These are phyloP conservation scores for Entomortierella parvispora DNA, from an alignment of 192 early-diverging fungal species.

Conservation along the genomic window DNA sequence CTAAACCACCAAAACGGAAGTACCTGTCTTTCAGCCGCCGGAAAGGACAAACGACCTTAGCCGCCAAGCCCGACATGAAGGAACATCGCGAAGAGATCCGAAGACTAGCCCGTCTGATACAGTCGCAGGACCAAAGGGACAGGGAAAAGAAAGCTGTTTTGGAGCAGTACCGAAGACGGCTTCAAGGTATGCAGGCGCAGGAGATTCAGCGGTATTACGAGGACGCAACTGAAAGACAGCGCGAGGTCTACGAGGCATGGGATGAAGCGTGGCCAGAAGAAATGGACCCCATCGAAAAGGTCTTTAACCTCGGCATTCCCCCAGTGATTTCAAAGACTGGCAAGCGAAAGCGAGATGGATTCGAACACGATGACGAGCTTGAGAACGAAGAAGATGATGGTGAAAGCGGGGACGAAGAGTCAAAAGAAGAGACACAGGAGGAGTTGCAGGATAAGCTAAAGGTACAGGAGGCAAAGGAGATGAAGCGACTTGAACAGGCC, in stretches of 20 bases:
- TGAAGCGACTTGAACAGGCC: neutral
- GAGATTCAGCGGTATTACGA: slow-evolving; percentile 2
- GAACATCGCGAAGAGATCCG: no score
- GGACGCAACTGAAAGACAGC: neutral
- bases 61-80: neutral
- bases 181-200: neutral
- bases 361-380: slow-evolving; percentile 1
- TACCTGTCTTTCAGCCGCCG: slow-evolving; percentile 15
- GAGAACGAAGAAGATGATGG: neutral
- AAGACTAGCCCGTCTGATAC: no score
- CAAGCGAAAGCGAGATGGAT: neutral
- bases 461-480: neutral
- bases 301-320: slow-evolving; percentile 44
- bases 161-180: neutral
- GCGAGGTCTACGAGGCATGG: slow-evolving; percentile 30
- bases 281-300: slow-evolving; percentile 32
- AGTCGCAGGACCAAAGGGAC: neutral
- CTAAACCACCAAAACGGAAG: neutral
- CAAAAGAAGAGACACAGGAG: neutral
- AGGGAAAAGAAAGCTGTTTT: neutral
- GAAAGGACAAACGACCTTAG: slow-evolving; percentile 3
- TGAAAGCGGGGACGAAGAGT: neutral
- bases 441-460: neutral
- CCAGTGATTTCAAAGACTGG: neutral
- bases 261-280: slow-evolving; percentile 7